Evolutionary conservation across 305 asterid species (phyloP), one percentile per base, ranked within the genome.

Genomic region (Caryopteris hybrid): DNA sequence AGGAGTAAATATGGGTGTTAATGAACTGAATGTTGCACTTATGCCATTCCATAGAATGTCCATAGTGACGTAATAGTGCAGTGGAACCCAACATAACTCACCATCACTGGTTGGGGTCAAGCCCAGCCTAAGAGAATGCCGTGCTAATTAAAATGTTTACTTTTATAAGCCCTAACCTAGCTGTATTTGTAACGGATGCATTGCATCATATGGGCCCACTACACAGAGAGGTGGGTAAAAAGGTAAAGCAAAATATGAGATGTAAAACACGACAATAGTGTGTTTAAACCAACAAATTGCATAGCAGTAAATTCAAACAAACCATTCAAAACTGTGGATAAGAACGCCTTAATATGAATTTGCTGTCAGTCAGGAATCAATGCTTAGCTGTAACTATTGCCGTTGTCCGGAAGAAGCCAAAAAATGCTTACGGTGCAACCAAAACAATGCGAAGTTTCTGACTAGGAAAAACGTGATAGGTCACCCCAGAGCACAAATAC

Each of bases 131-230:
- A 62, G 53, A 50, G 46, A 13, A 47, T 55, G 18, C 7, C 21
- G 68, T 20, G 33, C 33, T n/a, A 43, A 43, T 53, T 22, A 16
- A 43, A 50, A 5, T 2, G n/a, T 50, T 38, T 48, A 8, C 70
- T 42, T 50, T 66, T 62, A 47, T 31, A 57, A 41, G 68, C 62
- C 33, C 43, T 46, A 65, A 74, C 74, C 67, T 34, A 64, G 41
- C 71, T 53, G 74, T 68, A 68, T 31, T 25, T 17, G 67, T 55
- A 48, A 72, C 63, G 11, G 64, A 70, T n/a, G 56, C 71, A 57
- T 57, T 23, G 55, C 50, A 10, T 52, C 60, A 39, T 23, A 70
- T 20, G 68, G 63, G 17, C 72, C 74, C 73, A 68, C 69, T 34
- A 45, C 41, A 27, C 59, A 31, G 57, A 52, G 55, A 34, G 55